These are phyloP conservation scores for Cladophialophora bantiana DNA, from an alignment of 2,329 filamentous ascomycete species.

Conservation along the genomic window DNA sequence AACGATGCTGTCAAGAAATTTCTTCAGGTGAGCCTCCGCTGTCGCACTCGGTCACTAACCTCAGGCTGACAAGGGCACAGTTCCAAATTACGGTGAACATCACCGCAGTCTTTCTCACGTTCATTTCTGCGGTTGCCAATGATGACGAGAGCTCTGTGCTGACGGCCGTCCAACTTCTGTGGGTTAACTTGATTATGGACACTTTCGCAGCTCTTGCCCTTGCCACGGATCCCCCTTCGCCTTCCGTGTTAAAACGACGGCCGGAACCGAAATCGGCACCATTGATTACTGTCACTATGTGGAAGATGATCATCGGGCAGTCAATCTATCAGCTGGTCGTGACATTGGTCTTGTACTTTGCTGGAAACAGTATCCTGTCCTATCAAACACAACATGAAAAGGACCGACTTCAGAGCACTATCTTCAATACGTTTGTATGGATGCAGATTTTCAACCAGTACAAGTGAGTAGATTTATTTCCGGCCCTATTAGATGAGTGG, in stretches of 20 bases:
- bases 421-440: slow-evolving; percentile 76
- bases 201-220: slow-evolving; percentile 69
- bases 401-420: slow-evolving; percentile 63
- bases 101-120: slow-evolving; percentile 68
- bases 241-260: slow-evolving; percentile 61
- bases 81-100: slow-evolving; percentile 69
- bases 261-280: slow-evolving; percentile 51
- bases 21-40: slow-evolving; percentile 52
- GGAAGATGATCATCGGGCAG: slow-evolving; percentile 52
- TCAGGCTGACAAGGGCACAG: slow-evolving; percentile 44
- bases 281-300: slow-evolving; percentile 52
- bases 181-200: slow-evolving; percentile 73
- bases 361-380: slow-evolving; percentile 62
- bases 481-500: neutral
- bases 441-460: slow-evolving; percentile 76
- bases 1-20: slow-evolving; percentile 81
- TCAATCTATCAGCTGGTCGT: slow-evolving; percentile 49
- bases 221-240: slow-evolving; percentile 66
- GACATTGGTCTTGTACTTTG: slow-evolving; percentile 60
- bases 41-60: neutral
- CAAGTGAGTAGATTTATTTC: slow-evolving; percentile 51
- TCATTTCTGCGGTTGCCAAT: slow-evolving; percentile 65
- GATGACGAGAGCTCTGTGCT: slow-evolving; percentile 64
- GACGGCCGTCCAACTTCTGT: slow-evolving; percentile 69
- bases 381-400: slow-evolving; percentile 53